These are phyloP conservation scores for Microascus cirrosus DNA, from an alignment of 2,329 filamentous ascomycete genomes.

Conservation along the genomic window DNA sequence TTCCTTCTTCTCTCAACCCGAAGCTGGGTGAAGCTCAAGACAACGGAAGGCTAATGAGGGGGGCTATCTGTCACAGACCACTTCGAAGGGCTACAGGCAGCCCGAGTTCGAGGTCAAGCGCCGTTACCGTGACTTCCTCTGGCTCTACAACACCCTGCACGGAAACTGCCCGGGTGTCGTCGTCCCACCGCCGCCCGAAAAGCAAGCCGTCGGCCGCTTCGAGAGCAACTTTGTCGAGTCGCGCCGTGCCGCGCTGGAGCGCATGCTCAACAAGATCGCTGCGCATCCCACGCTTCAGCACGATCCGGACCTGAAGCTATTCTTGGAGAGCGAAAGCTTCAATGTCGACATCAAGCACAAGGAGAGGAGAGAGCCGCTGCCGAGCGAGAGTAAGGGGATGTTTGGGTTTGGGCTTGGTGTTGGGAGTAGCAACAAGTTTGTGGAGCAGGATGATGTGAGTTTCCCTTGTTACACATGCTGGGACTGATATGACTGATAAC, in stretches of 20 bases:
- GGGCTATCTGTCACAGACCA: constrained; percentile 47
- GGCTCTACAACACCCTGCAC: constrained; percentile 92
- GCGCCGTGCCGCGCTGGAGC: constrained; percentile 79
- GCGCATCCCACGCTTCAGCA: constrained; percentile 84
- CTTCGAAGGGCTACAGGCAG: constrained; percentile 90
- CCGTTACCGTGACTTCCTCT: constrained; percentile 91
- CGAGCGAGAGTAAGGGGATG: constrained; percentile 87
- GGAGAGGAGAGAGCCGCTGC: constrained; percentile 76
- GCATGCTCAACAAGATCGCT: constrained; percentile 96
- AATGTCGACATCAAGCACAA: constrained; percentile 97
- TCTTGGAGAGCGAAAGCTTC: constrained; percentile 92
- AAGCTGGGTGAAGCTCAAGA: not conserved
- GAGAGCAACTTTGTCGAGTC: constrained; percentile 96
- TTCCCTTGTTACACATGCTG: not conserved
- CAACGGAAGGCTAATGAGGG: not conserved
- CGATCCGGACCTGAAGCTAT: constrained; percentile 88
- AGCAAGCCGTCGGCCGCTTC: constrained; percentile 92
- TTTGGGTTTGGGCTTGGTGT: constrained; percentile 75
- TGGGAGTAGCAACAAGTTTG: constrained; percentile 74
- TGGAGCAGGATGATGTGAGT: constrained; percentile 91
- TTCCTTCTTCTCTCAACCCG: not conserved
- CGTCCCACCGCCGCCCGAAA: constrained; percentile 91
- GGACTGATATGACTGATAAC: not conserved
- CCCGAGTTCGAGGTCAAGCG: constrained; percentile 88
- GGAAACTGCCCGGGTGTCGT: constrained; percentile 91